Evolutionary conservation across 257 asterid species (phyloP), one percentile per base, ranked within the genome.

Genomic region (Cynanchum wilfordii): DNA sequence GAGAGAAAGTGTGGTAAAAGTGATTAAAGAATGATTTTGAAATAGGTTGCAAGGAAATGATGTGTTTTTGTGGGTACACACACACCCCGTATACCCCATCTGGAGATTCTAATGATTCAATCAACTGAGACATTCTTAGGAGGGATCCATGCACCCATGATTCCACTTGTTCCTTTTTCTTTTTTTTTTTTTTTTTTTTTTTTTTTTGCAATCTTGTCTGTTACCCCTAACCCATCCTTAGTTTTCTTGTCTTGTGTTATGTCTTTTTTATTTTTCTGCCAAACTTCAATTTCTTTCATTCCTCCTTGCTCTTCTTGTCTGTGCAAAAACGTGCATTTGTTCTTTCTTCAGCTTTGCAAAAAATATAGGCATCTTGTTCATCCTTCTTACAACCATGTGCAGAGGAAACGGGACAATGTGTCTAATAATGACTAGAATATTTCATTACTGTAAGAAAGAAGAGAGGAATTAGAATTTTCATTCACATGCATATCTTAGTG

Each of bases 311-410:
- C 2, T 15, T 49, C 2, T 15, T 49, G 44, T 17, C 47, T 42
- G 47, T 42, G 47, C 47, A 42, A 27, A 58, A 72, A 73, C 70
- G 76, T 73, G 76, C 50, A 47, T 27, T 73, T 62, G 76, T 73
- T 60, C 76, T 47, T 30, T 73, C 25, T 45, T 69, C 60, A 58
- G 76, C 60, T 44, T 58, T 44, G 47, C 45, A 3, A 50, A 50
- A 27, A 40, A 57, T 42, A 25, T 1, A 24, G 10, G 57, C 29
- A 59, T 42, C 13, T 45, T 45, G 6, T 45, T 45, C 1, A 33
- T 20, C 13, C 13, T n/a, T 30, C 29, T 50, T 22, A 40, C 66
- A 36, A 22, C 45, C 75, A 72, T 72, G 68, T 72, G 60, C 74
- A 57, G 55, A 42, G 10, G 3, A 54, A 5, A 9, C 59, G 20